These are phyloP conservation scores for Eucalyptus sp. DNA, from an alignment of 345 rosid genomes.

Conservation along the genomic window DNA sequence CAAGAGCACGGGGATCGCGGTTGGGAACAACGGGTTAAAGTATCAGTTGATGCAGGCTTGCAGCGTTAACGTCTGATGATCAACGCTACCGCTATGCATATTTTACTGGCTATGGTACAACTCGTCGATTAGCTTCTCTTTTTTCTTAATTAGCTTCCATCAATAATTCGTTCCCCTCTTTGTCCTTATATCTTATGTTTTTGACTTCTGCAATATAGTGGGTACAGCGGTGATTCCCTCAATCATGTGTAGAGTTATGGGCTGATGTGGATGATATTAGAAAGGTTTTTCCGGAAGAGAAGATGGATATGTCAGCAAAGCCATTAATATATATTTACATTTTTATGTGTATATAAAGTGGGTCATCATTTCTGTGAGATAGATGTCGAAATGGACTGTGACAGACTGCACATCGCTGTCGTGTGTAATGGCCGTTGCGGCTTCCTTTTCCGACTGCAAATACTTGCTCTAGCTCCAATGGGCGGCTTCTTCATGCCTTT, in stretches of 20 bases:
- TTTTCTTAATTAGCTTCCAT: background rate
- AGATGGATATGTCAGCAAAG: background rate
- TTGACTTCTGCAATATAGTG: background rate
- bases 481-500: background rate
- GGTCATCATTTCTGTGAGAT: background rate
- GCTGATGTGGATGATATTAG: background rate
- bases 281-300: background rate
- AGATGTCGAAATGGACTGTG: background rate
- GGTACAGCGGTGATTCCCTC: background rate
- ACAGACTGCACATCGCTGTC: background rate
- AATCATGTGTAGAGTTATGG: background rate
- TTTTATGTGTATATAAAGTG: background rate
- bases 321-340: background rate
- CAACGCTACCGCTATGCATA: background rate
- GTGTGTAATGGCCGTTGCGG: background rate
- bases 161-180: background rate
- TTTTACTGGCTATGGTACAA: background rate
- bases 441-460: background rate
- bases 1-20: background rate
- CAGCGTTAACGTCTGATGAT: background rate
- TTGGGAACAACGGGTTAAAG: slow-evolving; percentile 7
- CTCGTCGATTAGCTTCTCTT: background rate
- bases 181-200: background rate
- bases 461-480: background rate
- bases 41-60: slow-evolving; percentile 5